Base-by-base conservation (phyloP, 306 rosid genomes). In the Lathyrus oleraceus region DNA sequence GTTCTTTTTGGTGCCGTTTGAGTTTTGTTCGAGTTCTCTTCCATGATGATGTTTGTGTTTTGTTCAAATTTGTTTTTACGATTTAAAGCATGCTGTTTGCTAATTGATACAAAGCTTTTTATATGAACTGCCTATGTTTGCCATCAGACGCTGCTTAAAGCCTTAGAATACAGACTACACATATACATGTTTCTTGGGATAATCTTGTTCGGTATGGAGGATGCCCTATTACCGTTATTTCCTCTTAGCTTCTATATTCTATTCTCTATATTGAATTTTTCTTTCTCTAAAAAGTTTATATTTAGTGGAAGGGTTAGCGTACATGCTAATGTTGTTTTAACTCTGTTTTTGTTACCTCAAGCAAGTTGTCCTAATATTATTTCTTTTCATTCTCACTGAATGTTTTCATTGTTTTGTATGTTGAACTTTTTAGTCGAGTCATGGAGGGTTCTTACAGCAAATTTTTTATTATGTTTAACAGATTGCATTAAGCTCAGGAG, bases 401-500 rank as follows among this genome's bases (percentile, higher is more conserved):
- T 38, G 19, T 40, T 44, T 73, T 54, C 14, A 13, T 40, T 70
- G 43, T 49, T 72, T 14, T 21, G 21, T 15, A 25, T 11, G 21
- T 57, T 48, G 49, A 53, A 12, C 38, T 61, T 53, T 25, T 76
- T 6, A 56, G 15, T 73, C 27, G 20, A 19, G 10, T 54, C 54
- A 70, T 19, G 20, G 17, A 40, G 42, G 39, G 48, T 76, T 73
- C 54, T 56, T 62, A 79, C 40, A 53, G 35, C 38, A 72, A n/a
- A 77, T 53, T 79, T 53, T 84, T 44, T 10, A 40, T 43, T 67
- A 8, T 19, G 62, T 61, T 75, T 45, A 48, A 76, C 85, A 91
- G 96, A 65, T 86, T 73, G 43, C 74, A 15, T 56, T 70, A 76
- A 82, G 53, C 44, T 64, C 81, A 69, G 75, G 88, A 65, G 85